These are phyloP conservation scores for Pisolithus thermaeus DNA, from an alignment of 1,284 basidiomycete species.

Conservation along the genomic window DNA sequence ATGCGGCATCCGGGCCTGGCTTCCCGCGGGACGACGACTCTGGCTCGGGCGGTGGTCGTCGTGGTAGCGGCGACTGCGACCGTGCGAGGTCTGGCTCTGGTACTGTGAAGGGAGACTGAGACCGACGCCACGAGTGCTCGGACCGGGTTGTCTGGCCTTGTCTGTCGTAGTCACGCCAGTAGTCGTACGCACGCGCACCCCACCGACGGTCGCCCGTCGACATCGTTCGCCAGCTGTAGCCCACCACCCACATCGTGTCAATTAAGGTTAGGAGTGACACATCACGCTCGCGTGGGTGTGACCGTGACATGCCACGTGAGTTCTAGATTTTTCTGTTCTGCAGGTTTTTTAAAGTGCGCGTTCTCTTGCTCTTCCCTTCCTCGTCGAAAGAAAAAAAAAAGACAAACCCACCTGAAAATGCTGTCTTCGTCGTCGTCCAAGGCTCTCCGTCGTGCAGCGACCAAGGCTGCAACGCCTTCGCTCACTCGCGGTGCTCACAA, in stretches of 20 bases:
- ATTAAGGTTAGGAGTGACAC: neutral
- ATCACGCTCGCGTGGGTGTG: neutral
- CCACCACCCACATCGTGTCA: neutral
- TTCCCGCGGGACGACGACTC: neutral
- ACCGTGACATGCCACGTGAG: slow-evolving; percentile 12
- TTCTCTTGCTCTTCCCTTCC: slow-evolving; percentile 1
- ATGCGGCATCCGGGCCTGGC: slow-evolving; percentile 30
- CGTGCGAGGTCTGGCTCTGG: too few relatives aligned
- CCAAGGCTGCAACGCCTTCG: slow-evolving; percentile 34
- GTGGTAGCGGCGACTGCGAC: neutral
- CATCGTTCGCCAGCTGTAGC: too few relatives aligned
- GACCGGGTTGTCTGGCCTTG: neutral
- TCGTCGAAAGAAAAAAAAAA: neutral
- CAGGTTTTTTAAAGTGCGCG: slow-evolving; percentile 14
- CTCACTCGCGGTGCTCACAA: slow-evolving; percentile 79
- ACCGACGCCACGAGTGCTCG: neutral
- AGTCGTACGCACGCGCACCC: neutral
- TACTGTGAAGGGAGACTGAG: too few relatives aligned
- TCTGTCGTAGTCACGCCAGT: neutral
- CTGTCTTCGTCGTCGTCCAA: slow-evolving; percentile 36
- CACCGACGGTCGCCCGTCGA: too few relatives aligned
- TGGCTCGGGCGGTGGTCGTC: neutral
- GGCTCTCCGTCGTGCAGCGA: slow-evolving; percentile 44
- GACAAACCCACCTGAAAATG: slow-evolving; percentile 10
- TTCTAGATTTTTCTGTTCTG: slow-evolving; percentile 19